These are phyloP conservation scores for Rutstroemia sp. DNA, from an alignment of 2,329 filamentous ascomycete genomes.

Conservation along the genomic window DNA sequence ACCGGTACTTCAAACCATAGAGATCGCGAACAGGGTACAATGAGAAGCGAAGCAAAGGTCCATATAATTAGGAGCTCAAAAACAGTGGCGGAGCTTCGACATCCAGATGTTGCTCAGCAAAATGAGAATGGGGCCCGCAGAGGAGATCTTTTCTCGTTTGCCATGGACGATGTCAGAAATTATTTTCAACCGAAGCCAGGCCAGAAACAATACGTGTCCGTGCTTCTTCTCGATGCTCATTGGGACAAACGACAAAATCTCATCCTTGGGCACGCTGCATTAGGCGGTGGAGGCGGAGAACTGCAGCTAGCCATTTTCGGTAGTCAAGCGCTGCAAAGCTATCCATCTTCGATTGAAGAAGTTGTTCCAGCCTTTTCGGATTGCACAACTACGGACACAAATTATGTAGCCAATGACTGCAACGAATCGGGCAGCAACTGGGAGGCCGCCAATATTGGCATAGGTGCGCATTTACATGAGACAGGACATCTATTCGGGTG, in stretches of 20 bases:
- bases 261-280: conserved; percentile 73
- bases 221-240: conserved; percentile 78
- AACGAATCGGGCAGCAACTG: conserved; percentile 84
- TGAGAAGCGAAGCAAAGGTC: conserved; percentile 86
- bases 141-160: conserved; percentile 69
- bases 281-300: conserved; percentile 69
- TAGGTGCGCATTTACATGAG: conserved; percentile 88
- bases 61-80: conserved; percentile 78
- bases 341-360: conserved; percentile 82
- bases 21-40: conserved; percentile 62
- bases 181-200: conserved; percentile 69
- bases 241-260: conserved; percentile 70
- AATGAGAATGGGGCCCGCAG: conserved; percentile 61
- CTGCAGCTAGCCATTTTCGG: conserved; percentile 84
- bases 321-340: conserved; percentile 85
- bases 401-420: conserved; percentile 75
- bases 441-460: conserved; percentile 92
- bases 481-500: conserved; percentile 86
- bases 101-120: conserved; percentile 73
- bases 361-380: conserved; percentile 83
- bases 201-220: conserved; percentile 83
- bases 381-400: conserved; percentile 80
- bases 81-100: conserved; percentile 76
- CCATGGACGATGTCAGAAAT: conserved; percentile 66
- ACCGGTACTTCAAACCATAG: conserved; percentile 70